These are phyloP conservation scores for Botryococcus braunii DNA, from an alignment of 163 green algal genomes.

Conservation along the genomic window DNA sequence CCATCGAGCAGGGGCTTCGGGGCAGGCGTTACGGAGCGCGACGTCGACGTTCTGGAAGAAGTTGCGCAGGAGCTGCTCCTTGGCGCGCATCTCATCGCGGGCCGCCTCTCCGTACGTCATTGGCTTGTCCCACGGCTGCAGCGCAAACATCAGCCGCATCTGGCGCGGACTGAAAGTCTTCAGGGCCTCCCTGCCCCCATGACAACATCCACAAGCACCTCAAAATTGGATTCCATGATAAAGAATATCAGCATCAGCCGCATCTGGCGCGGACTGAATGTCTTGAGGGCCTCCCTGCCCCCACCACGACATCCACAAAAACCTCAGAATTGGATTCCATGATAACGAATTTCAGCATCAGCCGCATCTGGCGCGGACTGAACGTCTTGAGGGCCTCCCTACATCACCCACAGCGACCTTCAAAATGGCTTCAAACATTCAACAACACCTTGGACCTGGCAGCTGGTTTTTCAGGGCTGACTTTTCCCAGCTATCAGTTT, in stretches of 20 bases:
- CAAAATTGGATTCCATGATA: background rate
- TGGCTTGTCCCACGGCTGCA: slow-evolving; percentile 81
- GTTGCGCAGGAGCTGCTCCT: slow-evolving; percentile 76
- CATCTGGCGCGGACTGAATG: slow-evolving; percentile 72
- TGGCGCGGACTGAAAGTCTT: slow-evolving; percentile 65
- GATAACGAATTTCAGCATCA: slow-evolving; percentile 68
- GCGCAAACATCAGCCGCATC: slow-evolving; percentile 88
- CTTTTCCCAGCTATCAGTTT: background rate
- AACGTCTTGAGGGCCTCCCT: slow-evolving; percentile 71
- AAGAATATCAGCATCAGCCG: slow-evolving; percentile 77
- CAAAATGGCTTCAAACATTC: slow-evolving; percentile 5
- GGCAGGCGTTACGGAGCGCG: slow-evolving; percentile 31
- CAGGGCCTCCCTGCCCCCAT: slow-evolving; percentile 71
- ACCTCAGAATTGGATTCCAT: background rate
- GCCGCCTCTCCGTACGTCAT: slow-evolving; percentile 60
- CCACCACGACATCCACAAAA: no score
- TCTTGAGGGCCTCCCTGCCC: slow-evolving; percentile 69
- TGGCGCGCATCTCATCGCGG: slow-evolving; percentile 55
- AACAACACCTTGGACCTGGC: background rate
- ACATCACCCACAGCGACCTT: no score
- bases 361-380: slow-evolving; percentile 76
- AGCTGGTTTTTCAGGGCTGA: background rate
- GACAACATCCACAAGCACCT: slow-evolving; percentile 4
- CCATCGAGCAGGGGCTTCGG: background rate
- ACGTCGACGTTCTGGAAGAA: slow-evolving; percentile 93